These are phyloP conservation scores for Penicillium corylophilum DNA, from an alignment of 2,329 filamentous ascomycete species.

Conservation along the genomic window DNA sequence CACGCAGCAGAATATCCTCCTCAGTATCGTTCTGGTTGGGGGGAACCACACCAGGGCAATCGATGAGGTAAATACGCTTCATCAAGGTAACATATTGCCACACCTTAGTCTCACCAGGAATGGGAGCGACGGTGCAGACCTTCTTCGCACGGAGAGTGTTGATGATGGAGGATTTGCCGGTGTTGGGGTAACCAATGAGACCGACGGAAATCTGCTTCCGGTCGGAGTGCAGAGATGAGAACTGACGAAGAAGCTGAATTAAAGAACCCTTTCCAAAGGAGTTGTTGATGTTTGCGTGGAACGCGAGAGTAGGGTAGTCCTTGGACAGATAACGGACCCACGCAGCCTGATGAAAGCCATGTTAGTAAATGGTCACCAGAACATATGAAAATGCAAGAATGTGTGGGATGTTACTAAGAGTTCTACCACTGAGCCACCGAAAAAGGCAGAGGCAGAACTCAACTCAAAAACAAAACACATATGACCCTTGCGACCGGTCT, in stretches of 20 bases:
- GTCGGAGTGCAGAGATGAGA: constrained; percentile 82
- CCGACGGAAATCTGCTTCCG: constrained; percentile 94
- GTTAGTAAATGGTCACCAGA: constrained; percentile 33
- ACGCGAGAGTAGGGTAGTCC: constrained; percentile 89
- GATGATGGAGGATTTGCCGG: constrained; percentile 94
- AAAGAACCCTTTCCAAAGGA: constrained; percentile 94
- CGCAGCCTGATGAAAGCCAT: constrained; percentile 63
- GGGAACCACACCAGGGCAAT: constrained; percentile 94
- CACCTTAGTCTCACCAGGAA: constrained; percentile 94
- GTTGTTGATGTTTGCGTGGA: constrained; percentile 92
- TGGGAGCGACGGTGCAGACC: constrained; percentile 88
- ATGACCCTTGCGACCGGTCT: constrained; percentile 70
- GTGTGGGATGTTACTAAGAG: constrained; percentile 99
- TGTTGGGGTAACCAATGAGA: constrained; percentile 86
- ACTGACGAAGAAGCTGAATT: constrained; percentile 89
- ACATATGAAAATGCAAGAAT: constrained; percentile 46
- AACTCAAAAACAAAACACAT: constrained; percentile 94
- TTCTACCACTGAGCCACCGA: constrained; percentile 66
- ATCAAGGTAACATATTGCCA: constrained; percentile 98
- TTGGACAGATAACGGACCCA: constrained; percentile 90
- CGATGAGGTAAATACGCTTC: constrained; percentile 92
- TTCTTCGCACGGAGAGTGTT: constrained; percentile 94
- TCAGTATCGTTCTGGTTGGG: constrained; percentile 81
- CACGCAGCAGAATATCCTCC: constrained; percentile 82
- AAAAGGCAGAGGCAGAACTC: constrained; percentile 72